Evolutionary conservation across 352 stramenopile genomes (phyloP), one percentile per base, ranked within the genome.

Genomic region (Pythium monospermum): DNA sequence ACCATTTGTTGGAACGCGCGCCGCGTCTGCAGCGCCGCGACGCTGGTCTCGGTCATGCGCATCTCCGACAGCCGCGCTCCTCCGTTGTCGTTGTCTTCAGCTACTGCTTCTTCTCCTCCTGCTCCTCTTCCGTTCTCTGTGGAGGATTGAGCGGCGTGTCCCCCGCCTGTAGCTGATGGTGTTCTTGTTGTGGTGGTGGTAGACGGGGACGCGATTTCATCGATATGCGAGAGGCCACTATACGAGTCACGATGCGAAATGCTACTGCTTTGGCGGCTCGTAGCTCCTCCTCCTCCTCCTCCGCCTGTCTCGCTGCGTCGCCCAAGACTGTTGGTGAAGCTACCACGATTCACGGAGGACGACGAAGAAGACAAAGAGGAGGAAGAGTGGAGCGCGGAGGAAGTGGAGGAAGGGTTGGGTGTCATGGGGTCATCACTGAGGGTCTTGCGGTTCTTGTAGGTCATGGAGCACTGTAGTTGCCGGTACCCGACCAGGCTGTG

Each of bases 1-100:
- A 87, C 74, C 81, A 92, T 90, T 53, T 90, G 81, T 57, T 92
- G 81, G 54, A 92, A 85, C 11, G 78, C 81, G 23, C 81, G 81
- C 0, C 81, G 78, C 31, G 81, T 90, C 64, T 92, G 81, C 44
- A 90, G 50, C 7, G 75, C 79, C 16, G 81, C 78, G 2, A 92
- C 67, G 54, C 61, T 83, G 25, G 71, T 70, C 35, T 89, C 78
- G 1, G 74, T 87, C 59, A 85, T 81, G 35, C 53, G 66, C 11
- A 66, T 27, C 18, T 74, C 62, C 22, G 50, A 59, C 39, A 50
- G 30, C 30, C 7, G 30, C 8, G 30, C 30, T n/a, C n/a, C n/a
- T n/a, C n/a, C n/a, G n/a, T n/a, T n/a, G n/a, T n/a, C n/a, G n/a
- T n/a, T n/a, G n/a, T n/a, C n/a, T n/a, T n/a, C n/a, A n/a, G n/a